Base-by-base conservation (phyloP, 768 basidiomycete species). In the Panellus pusillus region DNA sequence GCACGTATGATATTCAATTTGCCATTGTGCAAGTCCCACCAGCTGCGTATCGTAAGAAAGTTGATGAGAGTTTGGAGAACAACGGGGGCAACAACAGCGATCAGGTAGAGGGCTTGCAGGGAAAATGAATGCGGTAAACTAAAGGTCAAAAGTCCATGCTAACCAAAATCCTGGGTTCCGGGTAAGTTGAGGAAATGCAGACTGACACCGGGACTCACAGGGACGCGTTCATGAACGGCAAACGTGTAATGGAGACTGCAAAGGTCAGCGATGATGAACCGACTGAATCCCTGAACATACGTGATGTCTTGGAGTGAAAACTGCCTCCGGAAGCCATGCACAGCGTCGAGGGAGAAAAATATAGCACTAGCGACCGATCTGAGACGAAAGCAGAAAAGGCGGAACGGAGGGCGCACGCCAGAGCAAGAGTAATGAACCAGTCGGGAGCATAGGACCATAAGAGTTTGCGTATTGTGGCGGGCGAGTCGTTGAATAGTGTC, bases 21-120 rank as follows among this genome's bases (percentile, higher is more conserved):
- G 71, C 87, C 77, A 63, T 83, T 86, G 65, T 97, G 95, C 28
- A 88, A 72, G 64, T 97, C 95, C 93, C 94, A 98, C 75, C 83
- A 84, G 3, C 84, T 87, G n/a, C 87, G 80, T 27, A 92, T 74
- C 18, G 91, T 87, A 13, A 89, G 44, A 18, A 84, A 53, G 61
- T 91, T 90, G 61, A 95, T 78, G 17, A 83, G 60, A 17, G 86
- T 77, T 63, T 91, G 83, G 39, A 93, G 71, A 41, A 83, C 63
- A 18, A 91, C 66, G 0, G 95, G 95, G 3, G 89, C 76, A 2
- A 86, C 81, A 49, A 79, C 68, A 47, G 71, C 71, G 46, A 86
- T 81, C 12, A 83, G 57, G 60, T 77, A 79, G 6, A 86, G 63
- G 14, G 78, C 81, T 40, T 71, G 17, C 6, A 24, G 11, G 20